Evolutionary conservation across 345 rosid genomes (phyloP).

Genomic region (Euclidium syriacum): DNA sequence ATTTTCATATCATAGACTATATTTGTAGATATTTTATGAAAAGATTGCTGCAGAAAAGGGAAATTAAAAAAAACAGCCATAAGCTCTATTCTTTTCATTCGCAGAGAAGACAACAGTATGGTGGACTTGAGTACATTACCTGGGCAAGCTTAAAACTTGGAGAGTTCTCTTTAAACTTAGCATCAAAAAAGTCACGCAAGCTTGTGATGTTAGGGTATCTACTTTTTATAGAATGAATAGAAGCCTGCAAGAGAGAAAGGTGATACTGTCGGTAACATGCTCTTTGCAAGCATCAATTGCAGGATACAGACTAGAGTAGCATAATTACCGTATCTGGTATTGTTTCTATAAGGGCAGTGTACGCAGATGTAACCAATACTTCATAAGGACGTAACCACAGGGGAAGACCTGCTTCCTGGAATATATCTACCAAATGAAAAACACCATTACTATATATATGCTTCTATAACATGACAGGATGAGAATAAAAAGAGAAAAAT

Average conservation of each 20-base stretch:
- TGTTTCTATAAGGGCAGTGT: conserved; percentile 97
- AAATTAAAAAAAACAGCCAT: too few species aligned
- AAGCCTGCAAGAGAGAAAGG: conserved; percentile 58
- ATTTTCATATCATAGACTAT: background rate
- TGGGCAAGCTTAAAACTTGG: conserved; percentile 94
- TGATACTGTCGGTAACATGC: too few species aligned
- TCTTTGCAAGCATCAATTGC: background rate
- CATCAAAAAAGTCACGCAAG: conserved; percentile 86
- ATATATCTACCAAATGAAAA: conserved; percentile 72
- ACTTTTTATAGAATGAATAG: conserved; percentile 95
- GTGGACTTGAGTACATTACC: conserved; percentile 57
- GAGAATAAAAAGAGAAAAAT: too few species aligned
- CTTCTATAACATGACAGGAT: too few species aligned
- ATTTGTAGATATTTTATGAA: too few species aligned
- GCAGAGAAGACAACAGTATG: too few species aligned
- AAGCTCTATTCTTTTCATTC: too few species aligned
- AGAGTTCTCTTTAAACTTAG: conserved; percentile 82
- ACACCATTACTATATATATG: conserved; percentile 6
- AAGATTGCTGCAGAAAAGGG: background rate
- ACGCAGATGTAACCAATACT: conserved; percentile 93
- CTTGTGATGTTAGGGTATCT: conserved; percentile 81
- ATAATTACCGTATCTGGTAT: conserved; percentile 87
- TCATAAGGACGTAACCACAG: conserved; percentile 98
- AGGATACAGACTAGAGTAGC: background rate
- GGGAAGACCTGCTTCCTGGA: conserved; percentile 99